phyloP scores from a whole-genome alignment of 495 filamentous ascomycete genomes.

The Talaromyces adpressus region DNA sequence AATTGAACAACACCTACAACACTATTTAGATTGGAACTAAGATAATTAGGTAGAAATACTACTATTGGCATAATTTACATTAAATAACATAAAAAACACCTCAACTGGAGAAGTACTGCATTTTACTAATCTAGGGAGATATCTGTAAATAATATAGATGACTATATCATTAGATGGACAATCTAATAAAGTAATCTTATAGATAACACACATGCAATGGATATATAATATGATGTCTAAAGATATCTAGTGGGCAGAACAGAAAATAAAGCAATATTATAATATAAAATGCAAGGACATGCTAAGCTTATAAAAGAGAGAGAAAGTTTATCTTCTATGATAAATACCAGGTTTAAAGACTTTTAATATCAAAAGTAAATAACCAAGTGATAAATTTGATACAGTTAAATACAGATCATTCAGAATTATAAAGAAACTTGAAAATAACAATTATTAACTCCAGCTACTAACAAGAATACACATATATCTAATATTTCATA shows the following conservation, averaged over 20 bases:
- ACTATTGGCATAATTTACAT: neutral
- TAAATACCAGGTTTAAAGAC: neutral
- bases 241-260: neutral
- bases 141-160: neutral
- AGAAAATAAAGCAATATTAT: conserved; percentile 3
- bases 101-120: neutral
- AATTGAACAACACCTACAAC: neutral
- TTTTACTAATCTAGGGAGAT: neutral
- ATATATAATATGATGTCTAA: neutral
- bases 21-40: conserved; percentile 3
- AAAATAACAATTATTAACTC: too few species aligned
- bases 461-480: too few species aligned
- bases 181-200: neutral
- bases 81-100: neutral
- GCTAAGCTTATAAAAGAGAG: neutral
- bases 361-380: too few species aligned
- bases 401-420: too few species aligned
- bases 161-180: neutral
- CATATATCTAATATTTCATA: too few species aligned
- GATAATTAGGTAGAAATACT: conserved; percentile 2
- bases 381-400: too few species aligned
- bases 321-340: neutral
- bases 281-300: neutral
- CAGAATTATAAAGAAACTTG: too few species aligned
- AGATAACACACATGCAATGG: neutral